phyloP scores from a whole-genome alignment of 352 stramenopile species.

The Phytophthora kernoviae region DNA sequence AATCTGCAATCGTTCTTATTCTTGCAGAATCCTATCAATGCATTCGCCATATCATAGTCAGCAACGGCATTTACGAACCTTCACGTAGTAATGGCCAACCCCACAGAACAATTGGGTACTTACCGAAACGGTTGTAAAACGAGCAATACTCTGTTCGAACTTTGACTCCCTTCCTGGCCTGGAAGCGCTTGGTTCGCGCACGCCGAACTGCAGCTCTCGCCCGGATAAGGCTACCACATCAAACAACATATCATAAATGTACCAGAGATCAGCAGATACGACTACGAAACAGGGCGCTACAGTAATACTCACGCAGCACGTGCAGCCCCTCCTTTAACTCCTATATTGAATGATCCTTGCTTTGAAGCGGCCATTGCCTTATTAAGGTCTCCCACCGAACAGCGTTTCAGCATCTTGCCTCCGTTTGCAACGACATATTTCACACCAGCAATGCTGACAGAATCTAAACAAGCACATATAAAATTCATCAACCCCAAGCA shows the following conservation, averaged over 20 bases:
- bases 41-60: constrained; percentile 15
- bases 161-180: constrained; percentile 32
- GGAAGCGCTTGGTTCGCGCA: constrained; percentile 45
- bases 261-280: background rate
- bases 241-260: background rate
- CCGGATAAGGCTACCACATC: constrained; percentile 30
- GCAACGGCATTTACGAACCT: constrained; percentile 9
- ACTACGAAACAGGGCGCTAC: background rate
- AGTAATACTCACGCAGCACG: constrained; percentile 41
- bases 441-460: constrained; percentile 48
- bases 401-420: constrained; percentile 52
- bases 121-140: constrained; percentile 86
- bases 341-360: constrained; percentile 23
- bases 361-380: constrained; percentile 15
- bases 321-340: constrained; percentile 33
- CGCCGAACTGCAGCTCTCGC: constrained; percentile 60
- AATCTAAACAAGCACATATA: constrained; percentile 27
- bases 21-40: constrained; percentile 88
- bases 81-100: background rate
- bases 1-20: constrained; percentile 81
- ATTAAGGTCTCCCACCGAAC: constrained; percentile 24
- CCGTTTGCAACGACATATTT: constrained; percentile 50
- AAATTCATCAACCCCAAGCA: background rate
- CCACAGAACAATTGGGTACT: constrained; percentile 22
- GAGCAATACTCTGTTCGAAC: constrained; percentile 77